These are phyloP conservation scores for Aspergillus sp. DNA, from an alignment of 2,329 filamentous ascomycete genomes.

Conservation along the genomic window DNA sequence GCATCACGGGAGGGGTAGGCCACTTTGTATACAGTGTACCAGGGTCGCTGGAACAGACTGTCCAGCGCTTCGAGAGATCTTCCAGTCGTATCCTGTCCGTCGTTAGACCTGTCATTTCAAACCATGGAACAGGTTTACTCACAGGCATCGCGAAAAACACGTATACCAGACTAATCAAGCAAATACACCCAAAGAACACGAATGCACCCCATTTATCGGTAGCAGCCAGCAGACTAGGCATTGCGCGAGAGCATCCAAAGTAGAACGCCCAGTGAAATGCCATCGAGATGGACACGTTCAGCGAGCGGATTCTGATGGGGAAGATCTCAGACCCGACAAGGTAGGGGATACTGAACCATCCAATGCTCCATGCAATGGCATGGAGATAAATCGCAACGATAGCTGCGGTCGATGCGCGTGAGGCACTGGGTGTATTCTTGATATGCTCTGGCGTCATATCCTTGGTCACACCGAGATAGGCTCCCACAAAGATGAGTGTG, in stretches of 20 bases:
- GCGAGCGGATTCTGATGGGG: conserved; percentile 47
- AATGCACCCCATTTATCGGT: conserved; percentile 23
- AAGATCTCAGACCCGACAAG: conserved; percentile 48
- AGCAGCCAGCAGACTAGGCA: conserved; percentile 21
- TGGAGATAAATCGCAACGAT: conserved; percentile 48
- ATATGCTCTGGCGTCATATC: conserved; percentile 13
- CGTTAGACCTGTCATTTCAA: background rate
- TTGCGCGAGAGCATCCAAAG: conserved; percentile 29
- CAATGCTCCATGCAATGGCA: conserved; percentile 45
- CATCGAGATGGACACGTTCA: conserved; percentile 42
- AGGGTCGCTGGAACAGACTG: conserved; percentile 18
- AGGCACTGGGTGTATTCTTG: conserved; percentile 21
- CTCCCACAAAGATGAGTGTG: conserved; percentile 43
- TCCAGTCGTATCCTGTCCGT: conserved; percentile 17
- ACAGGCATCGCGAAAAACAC: conserved; percentile 22
- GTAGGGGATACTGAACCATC: conserved; percentile 43
- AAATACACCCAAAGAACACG: conserved; percentile 20
- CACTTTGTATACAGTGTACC: conserved; percentile 18
- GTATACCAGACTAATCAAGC: conserved; percentile 19
- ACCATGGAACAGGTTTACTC: background rate
- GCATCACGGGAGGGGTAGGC: conserved; percentile 11
- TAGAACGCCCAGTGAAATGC: conserved; percentile 47
- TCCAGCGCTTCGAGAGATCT: conserved; percentile 19
- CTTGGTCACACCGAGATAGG: conserved; percentile 37
- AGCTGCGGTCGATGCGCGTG: conserved; percentile 37